Evolutionary conservation across 768 basidiomycete genomes (phyloP).

Genomic region (Amanita exitialis): DNA sequence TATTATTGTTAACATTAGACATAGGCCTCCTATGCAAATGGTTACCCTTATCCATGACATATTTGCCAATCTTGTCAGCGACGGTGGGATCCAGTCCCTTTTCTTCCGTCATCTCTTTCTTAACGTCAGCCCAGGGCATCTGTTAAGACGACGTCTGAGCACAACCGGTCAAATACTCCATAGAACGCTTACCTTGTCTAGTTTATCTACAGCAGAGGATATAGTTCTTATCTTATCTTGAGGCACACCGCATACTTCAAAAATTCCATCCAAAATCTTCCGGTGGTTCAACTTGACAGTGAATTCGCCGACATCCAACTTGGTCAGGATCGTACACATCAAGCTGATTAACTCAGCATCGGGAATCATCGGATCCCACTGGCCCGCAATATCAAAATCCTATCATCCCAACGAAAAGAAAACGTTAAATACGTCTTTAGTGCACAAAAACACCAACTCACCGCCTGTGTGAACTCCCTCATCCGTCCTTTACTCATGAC

Average conservation of each 20-base stretch:
- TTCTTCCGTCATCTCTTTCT: conserved; percentile 93
- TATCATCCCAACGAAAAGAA: conserved; percentile 17
- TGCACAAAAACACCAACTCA: conserved; percentile 22
- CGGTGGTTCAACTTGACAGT: conserved; percentile 96
- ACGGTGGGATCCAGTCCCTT: conserved; percentile 75
- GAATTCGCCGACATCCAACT: conserved; percentile 88
- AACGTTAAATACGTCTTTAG: neutral
- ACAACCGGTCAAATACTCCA: neutral
- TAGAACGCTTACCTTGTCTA: conserved; percentile 78
- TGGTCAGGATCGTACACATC: conserved; percentile 69
- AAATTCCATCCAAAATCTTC: conserved; percentile 95
- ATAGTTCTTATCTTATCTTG: conserved; percentile 83
- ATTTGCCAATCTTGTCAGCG: conserved; percentile 94
- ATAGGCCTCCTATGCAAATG: neutral
- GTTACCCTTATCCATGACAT: conserved; percentile 88
- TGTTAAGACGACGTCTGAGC: conserved; percentile 16
- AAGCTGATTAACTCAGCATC: conserved; percentile 87
- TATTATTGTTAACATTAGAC: neutral
- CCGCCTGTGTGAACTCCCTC: conserved; percentile 98
- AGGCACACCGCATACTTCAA: conserved; percentile 93
- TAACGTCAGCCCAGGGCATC: conserved; percentile 87
- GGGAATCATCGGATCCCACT: conserved; percentile 95
- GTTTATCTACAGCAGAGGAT: conserved; percentile 95
- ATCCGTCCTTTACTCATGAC: conserved; percentile 97
- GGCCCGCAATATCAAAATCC: conserved; percentile 94